A percentile compares a stretch with the other conserved stretches of the same genome.
Evolutionary conservation across 306 rosid species (phyloP).

Genomic region (Medicago ruthenica): DNA sequence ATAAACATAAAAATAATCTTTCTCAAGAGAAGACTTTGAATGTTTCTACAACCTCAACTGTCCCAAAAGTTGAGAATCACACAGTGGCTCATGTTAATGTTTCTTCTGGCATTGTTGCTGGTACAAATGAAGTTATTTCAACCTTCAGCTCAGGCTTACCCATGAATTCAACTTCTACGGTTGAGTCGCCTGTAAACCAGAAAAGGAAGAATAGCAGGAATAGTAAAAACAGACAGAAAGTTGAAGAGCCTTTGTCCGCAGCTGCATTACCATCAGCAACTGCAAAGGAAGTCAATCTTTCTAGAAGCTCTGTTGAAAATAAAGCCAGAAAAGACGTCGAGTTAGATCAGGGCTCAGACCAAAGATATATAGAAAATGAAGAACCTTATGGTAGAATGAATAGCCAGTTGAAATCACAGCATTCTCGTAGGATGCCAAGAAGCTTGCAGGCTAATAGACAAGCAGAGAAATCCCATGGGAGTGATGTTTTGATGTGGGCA

Average conservation of each 20-base stretch:
- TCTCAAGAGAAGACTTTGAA: slow-evolving; percentile 49
- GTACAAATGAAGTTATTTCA: slow-evolving; percentile 44
- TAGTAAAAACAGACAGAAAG: slow-evolving; percentile 72
- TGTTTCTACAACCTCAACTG: slow-evolving; percentile 45
- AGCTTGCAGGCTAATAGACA: slow-evolving; percentile 65
- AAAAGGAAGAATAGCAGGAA: slow-evolving; percentile 74
- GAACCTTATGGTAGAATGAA: slow-evolving; percentile 66
- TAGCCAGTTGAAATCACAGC: slow-evolving; percentile 80
- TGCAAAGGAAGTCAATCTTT: slow-evolving; percentile 56
- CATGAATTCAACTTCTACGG: slow-evolving; percentile 46
- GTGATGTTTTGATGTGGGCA: slow-evolving; percentile 82
- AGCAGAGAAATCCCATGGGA: slow-evolving; percentile 68
- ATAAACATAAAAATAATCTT: slow-evolving; percentile 66
- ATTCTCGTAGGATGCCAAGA: slow-evolving; percentile 73
- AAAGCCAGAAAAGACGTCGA: slow-evolving; percentile 57
- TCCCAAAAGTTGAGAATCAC: slow-evolving; percentile 51
- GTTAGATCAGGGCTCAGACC: slow-evolving; percentile 61
- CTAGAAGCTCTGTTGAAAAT: slow-evolving; percentile 53
- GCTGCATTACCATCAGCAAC: slow-evolving; percentile 45
- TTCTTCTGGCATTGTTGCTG: slow-evolving; percentile 52
- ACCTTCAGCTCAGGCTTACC: slow-evolving; percentile 46
- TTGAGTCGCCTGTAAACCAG: slow-evolving; percentile 56
- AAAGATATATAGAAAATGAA: slow-evolving; percentile 53
- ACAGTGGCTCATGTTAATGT: slow-evolving; percentile 37
- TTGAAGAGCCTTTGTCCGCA: slow-evolving; percentile 54